phyloP scores from a whole-genome alignment of 2,329 filamentous ascomycete genomes.

The Curvularia sp. region DNA sequence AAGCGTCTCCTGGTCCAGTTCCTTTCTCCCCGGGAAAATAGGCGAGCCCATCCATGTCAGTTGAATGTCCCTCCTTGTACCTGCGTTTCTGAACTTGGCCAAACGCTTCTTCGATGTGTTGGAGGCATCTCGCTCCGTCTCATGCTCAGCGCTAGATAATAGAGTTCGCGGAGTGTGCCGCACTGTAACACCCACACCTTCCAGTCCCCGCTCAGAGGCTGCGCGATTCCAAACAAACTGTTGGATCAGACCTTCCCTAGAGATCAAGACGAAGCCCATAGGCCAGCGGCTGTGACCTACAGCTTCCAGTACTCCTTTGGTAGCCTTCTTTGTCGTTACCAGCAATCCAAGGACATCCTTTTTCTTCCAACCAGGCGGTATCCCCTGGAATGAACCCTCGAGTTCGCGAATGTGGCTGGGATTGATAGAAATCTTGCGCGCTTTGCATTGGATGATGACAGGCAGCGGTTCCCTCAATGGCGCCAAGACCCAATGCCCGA shows the following conservation, averaged over 20 bases:
- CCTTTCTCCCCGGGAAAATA: constrained; percentile 40
- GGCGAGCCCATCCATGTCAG: constrained; percentile 50
- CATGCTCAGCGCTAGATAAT: constrained; percentile 11
- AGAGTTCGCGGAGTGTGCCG: constrained; percentile 37
- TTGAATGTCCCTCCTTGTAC: constrained; percentile 44
- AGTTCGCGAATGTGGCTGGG: constrained; percentile 75
- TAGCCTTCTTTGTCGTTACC: constrained; percentile 72
- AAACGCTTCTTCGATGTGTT: constrained; percentile 10
- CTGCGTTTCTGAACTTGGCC: constrained; percentile 27
- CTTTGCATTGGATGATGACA: constrained; percentile 74
- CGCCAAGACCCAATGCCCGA: constrained; percentile 71
- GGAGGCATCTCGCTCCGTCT: constrained; percentile 11
- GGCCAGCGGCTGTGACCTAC: constrained; percentile 72
- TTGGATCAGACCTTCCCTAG: constrained; percentile 63
- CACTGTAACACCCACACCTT: constrained; percentile 56
- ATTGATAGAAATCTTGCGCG: constrained; percentile 55
- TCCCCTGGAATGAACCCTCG: constrained; percentile 77
- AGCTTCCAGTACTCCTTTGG: constrained; percentile 78
- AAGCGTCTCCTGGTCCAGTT: constrained; percentile 35
- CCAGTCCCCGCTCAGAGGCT: constrained; percentile 68
- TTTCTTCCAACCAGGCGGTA: constrained; percentile 75
- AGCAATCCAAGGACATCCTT: constrained; percentile 72
- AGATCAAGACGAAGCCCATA: constrained; percentile 73
- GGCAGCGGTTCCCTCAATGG: constrained; percentile 47
- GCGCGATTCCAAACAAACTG: constrained; percentile 77